Evolutionary conservation across 768 basidiomycete species (phyloP), one percentile per base, ranked within the genome.

Genomic region (Lactarius vividus): DNA sequence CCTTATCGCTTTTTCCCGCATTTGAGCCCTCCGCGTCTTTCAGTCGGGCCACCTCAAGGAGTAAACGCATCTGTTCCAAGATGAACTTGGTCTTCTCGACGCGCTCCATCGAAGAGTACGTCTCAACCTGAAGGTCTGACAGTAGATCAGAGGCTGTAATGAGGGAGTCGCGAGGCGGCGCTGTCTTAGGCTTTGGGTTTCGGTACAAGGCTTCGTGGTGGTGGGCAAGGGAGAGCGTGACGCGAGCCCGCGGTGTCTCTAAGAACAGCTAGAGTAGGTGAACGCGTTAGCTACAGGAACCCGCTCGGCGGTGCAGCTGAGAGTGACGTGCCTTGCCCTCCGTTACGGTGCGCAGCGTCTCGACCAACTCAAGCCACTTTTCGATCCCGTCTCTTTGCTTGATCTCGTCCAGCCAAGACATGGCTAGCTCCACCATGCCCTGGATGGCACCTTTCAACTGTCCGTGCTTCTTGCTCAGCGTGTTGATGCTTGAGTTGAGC

Each of bases 31-130:
- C 88, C 18, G 79, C 77, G 70, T 94, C 92, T 77, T 92, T 94
- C 71, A 85, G 76, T 60, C 85, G 82, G 31, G 92, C 92, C 40
- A 94, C 85, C 49, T 85, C 81, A 59, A 92, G 85, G 72, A 96
- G 80, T 59, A 98, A 76, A 64, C 97, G 83, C 94, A 99, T 98
- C 77, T 98, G 97, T 77, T 98, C 96, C 53, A 98, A 79, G 70
- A 99, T 92, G 73, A 99, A 98, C 75, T 98, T 94, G 4, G 94
- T 97, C 83, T 99, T 99, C 77, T 99, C 97, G 73, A 91, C 80
- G 66, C 95, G 88, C 69, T 98, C 94, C 97, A 99, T 98, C 7
- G 93, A 94, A 16, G 96, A 98, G 75, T 98, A 99, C 1, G 97
- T 98, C 78, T 99, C 97, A 44, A 99, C 96, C 79, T 98, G 96